Evolutionary conservation across 805 yeast genomes (phyloP).

Genomic region (Candida piceae): DNA sequence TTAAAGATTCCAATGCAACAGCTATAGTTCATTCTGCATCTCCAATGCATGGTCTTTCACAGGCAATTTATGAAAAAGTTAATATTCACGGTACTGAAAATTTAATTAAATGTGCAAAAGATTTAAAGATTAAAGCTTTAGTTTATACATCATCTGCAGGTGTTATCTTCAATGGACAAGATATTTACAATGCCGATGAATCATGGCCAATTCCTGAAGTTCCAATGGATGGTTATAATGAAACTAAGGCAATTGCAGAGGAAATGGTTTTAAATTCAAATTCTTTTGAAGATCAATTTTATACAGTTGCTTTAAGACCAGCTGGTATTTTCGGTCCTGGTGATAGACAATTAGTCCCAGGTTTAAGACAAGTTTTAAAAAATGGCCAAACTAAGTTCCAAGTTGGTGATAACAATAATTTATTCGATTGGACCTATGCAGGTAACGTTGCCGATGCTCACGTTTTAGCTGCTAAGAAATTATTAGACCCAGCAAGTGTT

Average conservation of each 20-base stretch:
- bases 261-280: constrained; percentile 72
- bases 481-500: constrained; percentile 44
- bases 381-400: constrained; percentile 89
- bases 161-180: constrained; percentile 93
- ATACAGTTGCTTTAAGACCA: constrained; percentile 87
- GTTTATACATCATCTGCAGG: constrained; percentile 98
- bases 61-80: constrained; percentile 79
- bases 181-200: constrained; percentile 88
- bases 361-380: constrained; percentile 74
- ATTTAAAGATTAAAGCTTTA: constrained; percentile 50
- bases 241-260: constrained; percentile 92
- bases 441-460: constrained; percentile 98
- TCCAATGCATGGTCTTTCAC: constrained; percentile 87
- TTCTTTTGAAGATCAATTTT: constrained; percentile 46
- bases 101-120: constrained; percentile 59
- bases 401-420: constrained; percentile 87
- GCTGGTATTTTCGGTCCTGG: constrained; percentile 99
- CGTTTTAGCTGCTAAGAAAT: constrained; percentile 80
- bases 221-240: constrained; percentile 96
- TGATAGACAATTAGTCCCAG: constrained; percentile 94
- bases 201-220: constrained; percentile 85
- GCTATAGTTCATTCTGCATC: constrained; percentile 95
- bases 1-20: constrained; percentile 52
- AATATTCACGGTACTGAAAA: constrained; percentile 86
- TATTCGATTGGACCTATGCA: constrained; percentile 97